Evolutionary conservation across 1,284 basidiomycete genomes (phyloP).

Genomic region (Tilletiopsis washingtonensis): DNA sequence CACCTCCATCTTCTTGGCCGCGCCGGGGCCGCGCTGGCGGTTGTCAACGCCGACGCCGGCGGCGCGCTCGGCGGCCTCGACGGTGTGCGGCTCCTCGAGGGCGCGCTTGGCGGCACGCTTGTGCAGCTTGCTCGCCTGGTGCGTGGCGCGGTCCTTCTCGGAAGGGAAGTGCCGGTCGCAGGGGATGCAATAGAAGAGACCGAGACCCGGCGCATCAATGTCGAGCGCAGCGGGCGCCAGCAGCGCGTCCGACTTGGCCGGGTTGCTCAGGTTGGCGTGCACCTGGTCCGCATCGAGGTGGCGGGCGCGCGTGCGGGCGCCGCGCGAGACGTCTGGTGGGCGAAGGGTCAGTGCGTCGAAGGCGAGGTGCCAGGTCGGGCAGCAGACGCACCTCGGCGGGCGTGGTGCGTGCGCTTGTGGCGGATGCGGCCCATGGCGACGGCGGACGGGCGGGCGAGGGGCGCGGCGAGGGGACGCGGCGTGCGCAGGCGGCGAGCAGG

Average conservation of each 20-base stretch:
- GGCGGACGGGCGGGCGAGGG: too few species aligned
- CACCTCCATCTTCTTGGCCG: too few species aligned
- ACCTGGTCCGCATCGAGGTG: conserved; percentile 45
- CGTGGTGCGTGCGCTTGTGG: too few species aligned
- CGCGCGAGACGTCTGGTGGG: conserved; percentile 37
- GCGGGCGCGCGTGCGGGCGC: conserved; percentile 42
- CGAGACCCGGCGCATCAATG: conserved; percentile 44
- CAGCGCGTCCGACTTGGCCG: conserved; percentile 26
- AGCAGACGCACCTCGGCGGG: conserved; percentile 24
- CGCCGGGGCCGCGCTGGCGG: conserved; percentile 35
- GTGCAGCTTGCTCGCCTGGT: conserved; percentile 40
- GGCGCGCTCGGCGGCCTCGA: conserved; percentile 37
- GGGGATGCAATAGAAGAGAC: conserved; percentile 45
- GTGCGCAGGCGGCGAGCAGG: too few species aligned
- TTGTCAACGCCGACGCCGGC: conserved; percentile 44
- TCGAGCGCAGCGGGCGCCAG: conserved; percentile 40
- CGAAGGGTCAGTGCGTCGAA: too few species aligned
- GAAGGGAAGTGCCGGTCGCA: conserved; percentile 45
- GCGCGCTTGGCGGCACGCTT: conserved; percentile 42
- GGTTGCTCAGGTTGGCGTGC: conserved; percentile 33
- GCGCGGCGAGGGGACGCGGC: too few species aligned
- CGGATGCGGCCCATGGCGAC: too few species aligned
- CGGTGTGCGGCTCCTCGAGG: conserved; percentile 42
- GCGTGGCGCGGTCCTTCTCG: conserved; percentile 35
- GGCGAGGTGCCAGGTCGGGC: not conserved